Evolutionary conservation across 2,329 filamentous ascomycete species (phyloP), one percentile per base, ranked within the genome.

Genomic region (Coccinonectria pachysandricola): DNA sequence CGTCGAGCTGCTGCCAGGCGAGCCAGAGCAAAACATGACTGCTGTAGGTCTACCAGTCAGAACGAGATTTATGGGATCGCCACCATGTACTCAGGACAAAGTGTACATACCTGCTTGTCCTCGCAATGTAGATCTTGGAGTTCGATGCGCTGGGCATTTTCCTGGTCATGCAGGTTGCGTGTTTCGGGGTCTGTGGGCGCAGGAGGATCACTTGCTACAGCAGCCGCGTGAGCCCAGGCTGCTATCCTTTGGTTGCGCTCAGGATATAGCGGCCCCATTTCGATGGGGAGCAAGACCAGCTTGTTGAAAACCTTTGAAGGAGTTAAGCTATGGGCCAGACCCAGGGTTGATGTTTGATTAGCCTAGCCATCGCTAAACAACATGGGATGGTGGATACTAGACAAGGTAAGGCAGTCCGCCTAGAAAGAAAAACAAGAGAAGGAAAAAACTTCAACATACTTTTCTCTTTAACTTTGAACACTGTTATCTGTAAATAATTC

Each of bases 1-100:
- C 2, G 71, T 77, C 7, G 69, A 74, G 6, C 71, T 77, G 48
- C 49, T 79, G 73, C 40, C 75, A 79, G 11, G 71, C 65, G 21
- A 75, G 59, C 63, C 66, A 40, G 15, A 36, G 8, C 10, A 40
- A 27, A 12, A 40, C 16, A 18, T 33, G 18, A 2, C 35, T 27
- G 8, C 25, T 37, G 26, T 40, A 35, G n/a, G 24, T 37, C 37
- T 40, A 9, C 3, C 8, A 9, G 15, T 25, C n/a, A 24, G 11
- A 21, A 18, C 13, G n/a, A 4, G 12, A 11, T 6, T 10, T 10
- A 16, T 19, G 14, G n/a, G 8, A 18, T 20, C 6, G 13, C 10
- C 9, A 18, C 11, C 14, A 8, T 8, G 14, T 16, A 4, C 7
- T 4, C 7, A 12, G 11, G 8, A 12, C 12, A 12, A 9, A 18